Base-by-base conservation (phyloP, 139 green algal species). In the Coelastrella sp. region DNA sequence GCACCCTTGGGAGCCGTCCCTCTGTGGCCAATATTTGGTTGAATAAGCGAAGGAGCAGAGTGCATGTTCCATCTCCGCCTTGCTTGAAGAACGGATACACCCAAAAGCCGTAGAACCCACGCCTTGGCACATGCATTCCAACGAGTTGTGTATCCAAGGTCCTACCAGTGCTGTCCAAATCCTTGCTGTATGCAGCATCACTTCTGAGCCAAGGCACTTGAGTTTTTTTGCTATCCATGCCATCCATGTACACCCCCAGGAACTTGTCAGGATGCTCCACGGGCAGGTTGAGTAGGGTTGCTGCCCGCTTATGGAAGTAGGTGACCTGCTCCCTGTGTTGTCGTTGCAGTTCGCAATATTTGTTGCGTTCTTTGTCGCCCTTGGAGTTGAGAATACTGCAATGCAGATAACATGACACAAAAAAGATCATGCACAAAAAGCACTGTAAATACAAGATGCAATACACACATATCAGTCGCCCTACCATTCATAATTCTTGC, bases 191-290 rank as follows among this genome's bases (percentile, higher is more conserved):
- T 30, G 59, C 59, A 37, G 59, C 59, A 32, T 67, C 59, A 37
- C 23, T 37, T 5, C 59, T 13, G 9, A 67, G 8, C 59, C 59
- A 23, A 11, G 59, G 59, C 23, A 67, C 59, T 32, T 67, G 9
- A 67, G 59, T 67, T 23, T 67, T 67, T 67, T 67, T 67, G 59
- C 59, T 67, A 15, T 67, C 59, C 59, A 67, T 67, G 59, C 59
- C 59, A 23, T 67, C 59, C 59, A 67, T 67, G 9, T 30, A 30
- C 9, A 67, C 25, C 5, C 21, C 9, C 15, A 67, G 21, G 59
- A 37, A 67, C 59, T 32, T 11, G 11, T 67, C 59, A 7, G 59
- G 59, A 15, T 67, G 59, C 11, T 23, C 15, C 9, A 32, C 59
- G 6, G 9, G 11, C 8, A 67, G 59, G 23, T 32, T 6, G 6